These are phyloP conservation scores for Escovopsis sp. DNA, from an alignment of 2,329 filamentous ascomycete species.

Conservation along the genomic window DNA sequence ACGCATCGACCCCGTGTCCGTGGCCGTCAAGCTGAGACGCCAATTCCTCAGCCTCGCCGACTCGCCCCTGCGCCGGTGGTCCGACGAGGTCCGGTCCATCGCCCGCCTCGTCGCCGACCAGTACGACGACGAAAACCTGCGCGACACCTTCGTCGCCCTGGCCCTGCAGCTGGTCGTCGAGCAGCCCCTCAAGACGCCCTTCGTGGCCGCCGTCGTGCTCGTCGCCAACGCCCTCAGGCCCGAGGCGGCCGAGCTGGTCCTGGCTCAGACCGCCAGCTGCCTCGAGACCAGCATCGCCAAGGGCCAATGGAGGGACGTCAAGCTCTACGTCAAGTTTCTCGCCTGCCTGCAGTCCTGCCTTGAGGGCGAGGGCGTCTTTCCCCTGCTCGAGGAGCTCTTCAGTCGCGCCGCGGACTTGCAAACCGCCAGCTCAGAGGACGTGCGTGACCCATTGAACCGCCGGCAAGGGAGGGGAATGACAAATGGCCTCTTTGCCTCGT, in stretches of 20 bases:
- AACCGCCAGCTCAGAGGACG: constrained; percentile 84
- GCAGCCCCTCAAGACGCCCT: constrained; percentile 96
- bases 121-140: constrained; percentile 71
- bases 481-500: not conserved
- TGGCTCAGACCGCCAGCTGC: constrained; percentile 45
- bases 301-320: constrained; percentile 81
- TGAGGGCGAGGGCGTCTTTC: constrained; percentile 73
- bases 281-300: constrained; percentile 52
- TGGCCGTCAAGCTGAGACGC: constrained; percentile 57
- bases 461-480: not conserved
- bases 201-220: constrained; percentile 71
- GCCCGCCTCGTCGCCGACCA: constrained; percentile 68
- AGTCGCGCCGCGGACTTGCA: constrained; percentile 82
- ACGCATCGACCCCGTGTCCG: constrained; percentile 55
- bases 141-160: constrained; percentile 57
- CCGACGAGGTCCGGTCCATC: constrained; percentile 63
- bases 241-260: constrained; percentile 57
- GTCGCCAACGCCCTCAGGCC: constrained; percentile 65
- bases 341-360: constrained; percentile 72
- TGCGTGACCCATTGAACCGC: constrained; percentile 29
- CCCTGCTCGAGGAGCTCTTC: constrained; percentile 80
- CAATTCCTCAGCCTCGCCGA: constrained; percentile 72
- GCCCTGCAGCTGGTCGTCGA: constrained; percentile 66
- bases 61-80: constrained; percentile 61
- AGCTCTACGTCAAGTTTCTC: constrained; percentile 77